These are phyloP conservation scores for Asclepias syriaca DNA, from an alignment of 257 asterid species.

Conservation along the genomic window DNA sequence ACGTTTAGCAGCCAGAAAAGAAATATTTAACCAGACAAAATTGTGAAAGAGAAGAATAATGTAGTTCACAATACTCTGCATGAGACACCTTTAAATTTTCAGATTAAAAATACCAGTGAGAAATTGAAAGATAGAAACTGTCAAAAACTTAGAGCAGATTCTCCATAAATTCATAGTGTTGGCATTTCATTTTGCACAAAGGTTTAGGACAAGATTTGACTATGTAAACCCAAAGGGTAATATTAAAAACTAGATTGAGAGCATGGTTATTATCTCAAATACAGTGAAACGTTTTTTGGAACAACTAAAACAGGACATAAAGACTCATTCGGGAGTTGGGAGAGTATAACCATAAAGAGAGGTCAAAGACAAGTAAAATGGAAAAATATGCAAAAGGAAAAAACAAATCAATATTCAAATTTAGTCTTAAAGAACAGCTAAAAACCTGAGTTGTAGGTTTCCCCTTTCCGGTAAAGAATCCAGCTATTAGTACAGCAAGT, in stretches of 20 bases:
- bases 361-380: neutral
- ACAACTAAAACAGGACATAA: neutral
- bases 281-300: neutral
- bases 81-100: neutral
- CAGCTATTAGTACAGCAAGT: constrained; percentile 89
- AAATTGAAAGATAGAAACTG: neutral
- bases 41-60: neutral
- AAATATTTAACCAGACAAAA: neutral
- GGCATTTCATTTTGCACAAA: neutral
- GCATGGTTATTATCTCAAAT: neutral
- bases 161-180: neutral
- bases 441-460: constrained; percentile 85
- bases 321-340: neutral
- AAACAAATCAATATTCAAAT: neutral
- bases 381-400: neutral
- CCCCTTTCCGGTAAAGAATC: constrained; percentile 81
- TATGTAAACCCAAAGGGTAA: neutral
- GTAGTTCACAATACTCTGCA: neutral
- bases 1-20: neutral
- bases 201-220: neutral
- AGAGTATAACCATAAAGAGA: neutral
- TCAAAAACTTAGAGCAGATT: neutral
- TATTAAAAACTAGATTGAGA: neutral
- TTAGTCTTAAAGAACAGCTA: neutral
- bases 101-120: neutral